These are phyloP conservation scores for Kazachstania africana DNA, from an alignment of 805 yeast genomes.

Conservation along the genomic window DNA sequence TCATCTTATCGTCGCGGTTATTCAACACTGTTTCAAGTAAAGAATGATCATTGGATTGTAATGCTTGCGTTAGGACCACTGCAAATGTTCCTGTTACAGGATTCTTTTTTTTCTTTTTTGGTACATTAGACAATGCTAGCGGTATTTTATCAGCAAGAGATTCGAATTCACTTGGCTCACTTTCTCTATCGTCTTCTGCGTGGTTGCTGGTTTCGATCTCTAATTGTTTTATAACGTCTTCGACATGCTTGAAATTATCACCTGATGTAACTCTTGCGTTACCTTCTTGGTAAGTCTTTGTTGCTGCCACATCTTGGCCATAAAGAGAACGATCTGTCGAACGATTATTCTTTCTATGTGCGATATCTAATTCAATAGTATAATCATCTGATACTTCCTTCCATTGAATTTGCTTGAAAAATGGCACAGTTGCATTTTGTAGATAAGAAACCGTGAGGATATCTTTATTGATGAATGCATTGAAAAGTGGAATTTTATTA, in stretches of 20 bases:
- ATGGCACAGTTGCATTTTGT: constrained; percentile 46
- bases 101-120: constrained; percentile 33
- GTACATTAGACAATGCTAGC: constrained; percentile 8
- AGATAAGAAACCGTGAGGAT: constrained; percentile 45
- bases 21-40: constrained; percentile 72
- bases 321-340: constrained; percentile 11
- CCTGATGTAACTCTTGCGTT: constrained; percentile 54
- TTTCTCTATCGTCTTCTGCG: constrained; percentile 32
- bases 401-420: constrained; percentile 47
- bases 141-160: constrained; percentile 41
- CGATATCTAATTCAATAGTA: constrained; percentile 24
- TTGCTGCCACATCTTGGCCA: constrained; percentile 38
- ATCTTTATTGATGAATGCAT: constrained; percentile 25
- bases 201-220: constrained; percentile 31
- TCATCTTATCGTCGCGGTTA: constrained; percentile 38
- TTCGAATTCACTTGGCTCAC: constrained; percentile 27
- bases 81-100: constrained; percentile 70
- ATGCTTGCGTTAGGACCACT: constrained; percentile 76
- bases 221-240: constrained; percentile 31
- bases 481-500: constrained; percentile 16
- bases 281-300: constrained; percentile 48
- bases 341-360: constrained; percentile 3
- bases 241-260: constrained; percentile 45
- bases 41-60: constrained; percentile 76
- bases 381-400: constrained; percentile 29